These are phyloP conservation scores for Chenopodium formosanum DNA, from an alignment of 148 eudicot genomes.

Conservation along the genomic window DNA sequence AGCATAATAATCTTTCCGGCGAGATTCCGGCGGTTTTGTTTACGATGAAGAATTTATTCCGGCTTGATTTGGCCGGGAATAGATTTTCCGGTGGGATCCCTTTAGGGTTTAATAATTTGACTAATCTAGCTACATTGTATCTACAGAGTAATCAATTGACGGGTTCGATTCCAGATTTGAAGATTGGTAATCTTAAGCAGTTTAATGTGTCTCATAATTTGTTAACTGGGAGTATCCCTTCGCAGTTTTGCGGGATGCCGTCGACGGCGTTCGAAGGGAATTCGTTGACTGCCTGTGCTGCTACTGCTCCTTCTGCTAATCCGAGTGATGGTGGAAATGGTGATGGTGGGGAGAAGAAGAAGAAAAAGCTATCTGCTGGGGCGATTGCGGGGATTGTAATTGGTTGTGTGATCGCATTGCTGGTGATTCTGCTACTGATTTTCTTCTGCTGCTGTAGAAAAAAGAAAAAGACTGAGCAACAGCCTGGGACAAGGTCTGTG, in stretches of 20 bases:
- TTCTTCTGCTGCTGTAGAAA: slow-evolving; percentile 44
- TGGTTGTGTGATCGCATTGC: slow-evolving; percentile 48
- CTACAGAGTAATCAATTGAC: slow-evolving; percentile 50
- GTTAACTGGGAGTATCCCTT: slow-evolving; percentile 54
- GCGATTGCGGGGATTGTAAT: slow-evolving; percentile 78
- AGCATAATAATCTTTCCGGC: slow-evolving; percentile 56
- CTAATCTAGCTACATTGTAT: slow-evolving; percentile 46
- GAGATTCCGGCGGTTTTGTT: slow-evolving; percentile 44
- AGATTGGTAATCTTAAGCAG: slow-evolving; percentile 35
- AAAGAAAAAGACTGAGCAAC: background rate
- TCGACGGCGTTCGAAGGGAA: slow-evolving; percentile 51
- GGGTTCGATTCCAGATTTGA: slow-evolving; percentile 56
- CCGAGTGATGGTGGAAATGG: background rate
- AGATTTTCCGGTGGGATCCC: slow-evolving; percentile 63
- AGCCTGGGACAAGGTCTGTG: background rate
- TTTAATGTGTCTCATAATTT: slow-evolving; percentile 61
- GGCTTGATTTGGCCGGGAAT: slow-evolving; percentile 54
- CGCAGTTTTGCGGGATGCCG: slow-evolving; percentile 33
- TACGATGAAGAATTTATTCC: slow-evolving; percentile 35
- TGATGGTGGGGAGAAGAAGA: slow-evolving; percentile 6
- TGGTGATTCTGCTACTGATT: slow-evolving; percentile 35
- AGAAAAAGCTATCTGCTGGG: slow-evolving; percentile 62
- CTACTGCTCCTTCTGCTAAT: background rate
- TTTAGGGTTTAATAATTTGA: slow-evolving; percentile 38
- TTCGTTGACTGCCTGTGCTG: slow-evolving; percentile 48